Evolutionary conservation across 768 basidiomycete species (phyloP).

Genomic region (Phanerochaete carnosa): DNA sequence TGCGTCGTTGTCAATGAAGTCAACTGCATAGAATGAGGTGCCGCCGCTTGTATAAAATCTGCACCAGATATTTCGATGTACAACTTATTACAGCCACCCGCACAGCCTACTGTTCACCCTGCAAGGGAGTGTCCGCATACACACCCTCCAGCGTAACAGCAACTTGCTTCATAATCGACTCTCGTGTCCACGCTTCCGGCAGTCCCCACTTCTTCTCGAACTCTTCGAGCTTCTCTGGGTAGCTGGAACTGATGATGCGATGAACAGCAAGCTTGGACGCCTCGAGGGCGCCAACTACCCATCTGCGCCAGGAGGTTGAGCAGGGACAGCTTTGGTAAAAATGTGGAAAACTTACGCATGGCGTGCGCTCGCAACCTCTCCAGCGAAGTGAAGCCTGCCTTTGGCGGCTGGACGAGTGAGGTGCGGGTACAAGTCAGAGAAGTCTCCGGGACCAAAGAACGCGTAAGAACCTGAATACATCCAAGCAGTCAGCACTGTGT

Average conservation of each 20-base stretch:
- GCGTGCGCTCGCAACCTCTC: slow-evolving; percentile 33
- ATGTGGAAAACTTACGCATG: slow-evolving; percentile 24
- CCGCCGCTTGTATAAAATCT: too few species aligned
- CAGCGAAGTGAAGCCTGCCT: slow-evolving; percentile 33
- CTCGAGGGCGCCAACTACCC: slow-evolving; percentile 38
- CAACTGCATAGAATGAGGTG: too few species aligned
- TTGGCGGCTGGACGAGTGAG: slow-evolving; percentile 30
- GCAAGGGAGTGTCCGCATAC: too few species aligned
- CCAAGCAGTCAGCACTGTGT: too few species aligned
- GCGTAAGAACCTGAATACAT: slow-evolving; percentile 34
- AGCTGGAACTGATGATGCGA: slow-evolving; percentile 13
- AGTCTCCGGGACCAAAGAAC: slow-evolving; percentile 38
- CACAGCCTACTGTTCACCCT: too few species aligned
- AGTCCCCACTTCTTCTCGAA: slow-evolving; percentile 30
- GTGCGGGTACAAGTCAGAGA: slow-evolving; percentile 27
- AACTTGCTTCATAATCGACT: neutral
- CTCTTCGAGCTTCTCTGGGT: neutral
- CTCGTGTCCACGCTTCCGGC: slow-evolving; percentile 1
- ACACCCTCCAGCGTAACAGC: too few species aligned
- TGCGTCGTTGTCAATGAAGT: too few species aligned
- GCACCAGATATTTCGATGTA: too few species aligned
- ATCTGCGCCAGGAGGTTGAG: slow-evolving; percentile 20
- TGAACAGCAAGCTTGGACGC: slow-evolving; percentile 34
- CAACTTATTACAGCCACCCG: too few species aligned
- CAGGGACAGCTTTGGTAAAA: neutral